Percentiles rank a stretch among this genome's conserved stretches.
phyloP scores from a whole-genome alignment of 352 stramenopile species.

The Aphanomyces stellatus region DNA sequence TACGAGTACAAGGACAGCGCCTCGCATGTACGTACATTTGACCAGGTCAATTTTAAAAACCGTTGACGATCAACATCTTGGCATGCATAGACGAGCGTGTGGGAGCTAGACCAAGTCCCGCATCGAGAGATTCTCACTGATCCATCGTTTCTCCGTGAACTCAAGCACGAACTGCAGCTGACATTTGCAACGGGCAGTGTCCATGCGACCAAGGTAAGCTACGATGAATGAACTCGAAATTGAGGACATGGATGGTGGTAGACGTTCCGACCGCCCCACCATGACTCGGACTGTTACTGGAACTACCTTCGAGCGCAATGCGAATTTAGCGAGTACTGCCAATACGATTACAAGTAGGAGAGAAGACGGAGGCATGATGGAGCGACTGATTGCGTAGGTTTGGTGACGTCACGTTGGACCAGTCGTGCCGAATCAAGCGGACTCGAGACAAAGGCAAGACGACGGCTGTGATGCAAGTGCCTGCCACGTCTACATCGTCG shows the following conservation, averaged over 20 bases:
- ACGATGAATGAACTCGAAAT: not conserved
- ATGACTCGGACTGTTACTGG: constrained; percentile 78
- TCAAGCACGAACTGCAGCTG: constrained; percentile 57
- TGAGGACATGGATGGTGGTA: constrained; percentile 23
- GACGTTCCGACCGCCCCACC: constrained; percentile 40
- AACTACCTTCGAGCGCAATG: constrained; percentile 67
- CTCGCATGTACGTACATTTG: not conserved
- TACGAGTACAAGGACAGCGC: constrained; percentile 44
- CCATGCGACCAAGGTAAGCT: constrained; percentile 41
- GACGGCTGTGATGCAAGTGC: too few relatives aligned
- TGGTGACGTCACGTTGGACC: constrained; percentile 68
- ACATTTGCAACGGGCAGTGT: constrained; percentile 44
- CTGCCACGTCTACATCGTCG: too few relatives aligned
- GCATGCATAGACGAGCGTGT: constrained; percentile 50
- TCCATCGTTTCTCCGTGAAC: constrained; percentile 58
- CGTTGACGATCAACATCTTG: too few relatives aligned
- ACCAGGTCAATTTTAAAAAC: too few relatives aligned
- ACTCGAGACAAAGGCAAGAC: too few relatives aligned
- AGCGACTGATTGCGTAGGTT: constrained; percentile 26
- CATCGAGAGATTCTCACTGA: constrained; percentile 72
- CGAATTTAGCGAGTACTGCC: constrained; percentile 66
- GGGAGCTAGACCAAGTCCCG: constrained; percentile 61
- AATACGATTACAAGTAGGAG: constrained; percentile 64
- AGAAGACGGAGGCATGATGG: too few relatives aligned
- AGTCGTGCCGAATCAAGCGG: constrained; percentile 54